These are phyloP conservation scores for Meira nashicola DNA, from an alignment of 1,284 basidiomycete genomes.

Conservation along the genomic window DNA sequence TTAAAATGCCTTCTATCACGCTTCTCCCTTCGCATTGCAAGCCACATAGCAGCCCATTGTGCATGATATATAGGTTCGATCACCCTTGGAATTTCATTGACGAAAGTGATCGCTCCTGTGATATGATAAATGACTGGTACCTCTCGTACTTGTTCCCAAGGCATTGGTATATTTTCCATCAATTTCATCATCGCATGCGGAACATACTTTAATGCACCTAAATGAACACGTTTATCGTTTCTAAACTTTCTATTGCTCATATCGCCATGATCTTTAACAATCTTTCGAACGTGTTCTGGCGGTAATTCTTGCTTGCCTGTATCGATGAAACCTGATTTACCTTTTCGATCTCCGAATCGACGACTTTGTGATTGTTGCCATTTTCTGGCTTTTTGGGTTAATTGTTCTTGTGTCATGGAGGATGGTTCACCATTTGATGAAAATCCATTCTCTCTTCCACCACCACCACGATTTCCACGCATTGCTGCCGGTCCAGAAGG, in stretches of 20 bases:
- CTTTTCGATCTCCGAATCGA: constrained; percentile 77
- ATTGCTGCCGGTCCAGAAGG: constrained; percentile 8
- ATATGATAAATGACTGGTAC: constrained; percentile 61
- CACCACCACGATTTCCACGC: not conserved
- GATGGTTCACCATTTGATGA: constrained; percentile 19
- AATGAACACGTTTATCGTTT: constrained; percentile 97
- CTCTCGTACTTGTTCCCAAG: constrained; percentile 69
- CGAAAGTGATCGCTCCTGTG: constrained; percentile 99
- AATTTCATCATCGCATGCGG: constrained; percentile 99
- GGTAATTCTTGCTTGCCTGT: constrained; percentile 74
- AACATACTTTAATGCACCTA: constrained; percentile 96
- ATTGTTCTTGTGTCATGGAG: constrained; percentile 67
- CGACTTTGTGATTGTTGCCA: constrained; percentile 90
- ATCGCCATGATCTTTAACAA: constrained; percentile 54
- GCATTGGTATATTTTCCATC: constrained; percentile 96
- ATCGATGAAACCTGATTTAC: constrained; percentile 78
- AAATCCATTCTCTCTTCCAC: not conserved
- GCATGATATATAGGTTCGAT: constrained; percentile 98
- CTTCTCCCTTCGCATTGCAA: constrained; percentile 98
- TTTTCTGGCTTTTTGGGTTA: constrained; percentile 82
- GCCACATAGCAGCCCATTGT: constrained; percentile 99
- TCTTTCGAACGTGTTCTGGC: constrained; percentile 66
- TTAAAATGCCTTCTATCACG: constrained; percentile 98
- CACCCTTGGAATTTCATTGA: constrained; percentile 94
- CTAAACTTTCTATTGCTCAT: constrained; percentile 64